Evolutionary conservation across 2,329 filamentous ascomycete genomes (phyloP), one percentile per base, ranked within the genome.

Genomic region (Clonostachys chloroleuca): DNA sequence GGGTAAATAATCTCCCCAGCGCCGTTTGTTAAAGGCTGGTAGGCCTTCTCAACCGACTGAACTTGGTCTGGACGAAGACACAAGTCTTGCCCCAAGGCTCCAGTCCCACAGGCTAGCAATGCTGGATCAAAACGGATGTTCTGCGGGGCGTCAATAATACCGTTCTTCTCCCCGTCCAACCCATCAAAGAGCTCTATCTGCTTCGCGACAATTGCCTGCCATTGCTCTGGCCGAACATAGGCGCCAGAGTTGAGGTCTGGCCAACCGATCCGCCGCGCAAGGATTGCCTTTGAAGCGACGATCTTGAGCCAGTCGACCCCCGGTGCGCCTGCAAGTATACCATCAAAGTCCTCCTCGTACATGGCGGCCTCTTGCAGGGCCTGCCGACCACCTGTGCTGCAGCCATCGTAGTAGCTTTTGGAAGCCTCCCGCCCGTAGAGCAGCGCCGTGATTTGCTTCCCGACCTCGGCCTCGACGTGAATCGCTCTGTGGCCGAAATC

Each of bases 351-450:
- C 4, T 73, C 64, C 0, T 77, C 77, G 49, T 73, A 78, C 10
- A 65, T 59, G 54, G 80, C 72, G 0, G 74, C 70, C 4, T 74
- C 65, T 50, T 73, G 73, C 24, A 78, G 59, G 18, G 77, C 78
- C 57, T 82, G 77, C 1, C 78, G 64, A 5, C 79, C 79, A n/a
- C 78, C 77, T 0, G 74, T 77, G 1, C 73, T 77, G 54, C 77
- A 80, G 20, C 76, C 76, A 17, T 65, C 61, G 54, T 69, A 78
- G 57, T 78, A 78, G 5, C 66, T 71, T 53, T 72, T 74, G 1
- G 62, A 56, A 3, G 65, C 61, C 4, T 34, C 33, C n/a, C 49
- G 42, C 5, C 60, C 56, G 49, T 78, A 78, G 55, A 70, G 76
- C 6, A 59, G 57, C 17, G 68, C 53, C 10, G 66, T 66, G 14